These are phyloP conservation scores for Nepenthes alata DNA, from an alignment of 179 eudicot genomes.

Conservation along the genomic window DNA sequence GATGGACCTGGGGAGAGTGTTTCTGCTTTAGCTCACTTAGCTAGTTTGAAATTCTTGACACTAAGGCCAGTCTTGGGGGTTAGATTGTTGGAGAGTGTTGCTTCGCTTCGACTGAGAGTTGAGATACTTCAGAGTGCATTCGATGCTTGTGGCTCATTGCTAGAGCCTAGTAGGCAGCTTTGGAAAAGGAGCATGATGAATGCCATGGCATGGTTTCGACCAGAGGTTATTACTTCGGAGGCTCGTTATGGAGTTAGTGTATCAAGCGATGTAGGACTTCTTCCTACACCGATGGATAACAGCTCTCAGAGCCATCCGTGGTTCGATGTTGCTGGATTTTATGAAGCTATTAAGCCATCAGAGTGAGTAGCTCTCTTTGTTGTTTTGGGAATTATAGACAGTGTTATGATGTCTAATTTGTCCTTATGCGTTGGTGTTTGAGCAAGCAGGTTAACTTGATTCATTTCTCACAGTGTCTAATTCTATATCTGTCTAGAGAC, in stretches of 20 bases:
- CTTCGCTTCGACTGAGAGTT: constrained; percentile 54
- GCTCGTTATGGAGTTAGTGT: constrained; percentile 47
- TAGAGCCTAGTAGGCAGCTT: constrained; percentile 47
- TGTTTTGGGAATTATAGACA: no score
- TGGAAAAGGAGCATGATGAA: constrained; percentile 93
- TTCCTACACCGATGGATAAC: constrained; percentile 13
- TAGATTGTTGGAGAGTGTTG: constrained; percentile 21
- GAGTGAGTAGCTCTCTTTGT: constrained; percentile 43
- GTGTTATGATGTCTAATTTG: no score
- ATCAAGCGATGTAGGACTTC: constrained; percentile 15
- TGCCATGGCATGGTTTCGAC: constrained; percentile 89
- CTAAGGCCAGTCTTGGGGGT: constrained; percentile 52
- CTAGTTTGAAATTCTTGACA: constrained; percentile 49
- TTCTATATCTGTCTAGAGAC: constrained; percentile 24
- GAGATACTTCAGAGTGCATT: constrained; percentile 58
- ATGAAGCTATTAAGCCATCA: constrained; percentile 89
- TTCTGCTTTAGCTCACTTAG: constrained; percentile 65
- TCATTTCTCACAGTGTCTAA: no score
- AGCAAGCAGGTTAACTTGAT: no score
- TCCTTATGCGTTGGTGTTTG: no score
- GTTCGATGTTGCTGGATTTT: constrained; percentile 73
- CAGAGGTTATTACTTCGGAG: constrained; percentile 80
- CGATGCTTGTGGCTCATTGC: constrained; percentile 66
- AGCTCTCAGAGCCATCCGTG: constrained; percentile 21
- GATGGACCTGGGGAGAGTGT: constrained; percentile 84